Evolutionary conservation across 2,329 filamentous ascomycete species (phyloP).

Genomic region (Paecilomyces dactylethromorphus): DNA sequence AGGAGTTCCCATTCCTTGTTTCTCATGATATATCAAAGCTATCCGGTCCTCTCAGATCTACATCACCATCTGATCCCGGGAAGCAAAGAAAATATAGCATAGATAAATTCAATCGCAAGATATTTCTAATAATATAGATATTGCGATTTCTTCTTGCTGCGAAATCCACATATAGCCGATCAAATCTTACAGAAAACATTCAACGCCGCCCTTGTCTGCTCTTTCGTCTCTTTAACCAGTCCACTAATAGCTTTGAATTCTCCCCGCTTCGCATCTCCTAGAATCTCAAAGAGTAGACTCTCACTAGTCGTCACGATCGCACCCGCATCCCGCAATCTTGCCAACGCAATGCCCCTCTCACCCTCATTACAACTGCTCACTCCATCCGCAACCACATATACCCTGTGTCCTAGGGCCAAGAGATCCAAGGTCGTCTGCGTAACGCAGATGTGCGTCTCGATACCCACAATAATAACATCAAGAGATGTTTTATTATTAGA

Average conservation of each 20-base stretch:
- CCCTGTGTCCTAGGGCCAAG: conserved; percentile 64
- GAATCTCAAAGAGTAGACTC: conserved; percentile 80
- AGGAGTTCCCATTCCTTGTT: too few species aligned
- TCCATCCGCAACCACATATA: conserved; percentile 83
- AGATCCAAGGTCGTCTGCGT: conserved; percentile 87
- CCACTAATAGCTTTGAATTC: conserved; percentile 66
- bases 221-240: conserved; percentile 70
- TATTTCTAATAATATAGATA: background rate
- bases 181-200: conserved; percentile 58
- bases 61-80: background rate
- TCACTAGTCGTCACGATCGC: conserved; percentile 79
- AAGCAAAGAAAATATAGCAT: background rate
- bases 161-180: background rate
- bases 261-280: conserved; percentile 69
- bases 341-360: conserved; percentile 74
- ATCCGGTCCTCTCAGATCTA: background rate
- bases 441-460: conserved; percentile 91
- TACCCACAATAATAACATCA: conserved; percentile 75
- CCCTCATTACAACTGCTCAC: conserved; percentile 81
- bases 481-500: conserved; percentile 21
- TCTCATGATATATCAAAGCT: too few species aligned
- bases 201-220: conserved; percentile 64
- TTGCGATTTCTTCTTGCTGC: background rate
- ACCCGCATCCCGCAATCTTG: conserved; percentile 67
- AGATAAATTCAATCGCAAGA: background rate